phyloP scores from a whole-genome alignment of 257 asterid species.

The Scutellaria baicalensis region DNA sequence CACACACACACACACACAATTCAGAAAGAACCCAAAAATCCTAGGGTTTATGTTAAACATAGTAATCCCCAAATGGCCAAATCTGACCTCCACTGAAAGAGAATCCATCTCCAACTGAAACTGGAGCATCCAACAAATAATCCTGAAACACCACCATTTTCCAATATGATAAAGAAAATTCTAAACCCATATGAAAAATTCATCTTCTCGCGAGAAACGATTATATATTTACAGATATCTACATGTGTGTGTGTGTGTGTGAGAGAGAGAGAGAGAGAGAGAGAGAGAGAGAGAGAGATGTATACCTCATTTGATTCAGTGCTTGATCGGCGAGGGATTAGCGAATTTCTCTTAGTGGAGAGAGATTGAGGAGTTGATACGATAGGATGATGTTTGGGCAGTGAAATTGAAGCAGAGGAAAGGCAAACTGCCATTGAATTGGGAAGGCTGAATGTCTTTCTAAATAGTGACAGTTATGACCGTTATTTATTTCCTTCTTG shows the following conservation, averaged over 20 bases:
- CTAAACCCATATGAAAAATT: not conserved
- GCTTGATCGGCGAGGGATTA: slow-evolving; percentile 40
- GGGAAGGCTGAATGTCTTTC: not conserved
- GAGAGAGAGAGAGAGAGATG: not conserved
- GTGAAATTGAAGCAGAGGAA: slow-evolving; percentile 27
- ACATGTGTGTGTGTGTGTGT: no score
- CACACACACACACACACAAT: not conserved
- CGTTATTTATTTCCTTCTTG: slow-evolving; percentile 15
- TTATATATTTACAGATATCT: not conserved
- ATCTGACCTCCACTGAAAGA: slow-evolving; percentile 85
- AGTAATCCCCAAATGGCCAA: not conserved
- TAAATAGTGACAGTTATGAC: slow-evolving; percentile 28
- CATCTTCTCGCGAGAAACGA: not conserved
- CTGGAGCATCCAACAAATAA: slow-evolving; percentile 76
- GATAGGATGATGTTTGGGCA: slow-evolving; percentile 21
- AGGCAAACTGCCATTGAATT: slow-evolving; percentile 47
- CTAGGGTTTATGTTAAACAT: not conserved
- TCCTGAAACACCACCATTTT: slow-evolving; percentile 34
- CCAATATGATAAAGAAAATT: not conserved
- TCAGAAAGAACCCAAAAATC: not conserved
- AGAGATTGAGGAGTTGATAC: slow-evolving; percentile 15
- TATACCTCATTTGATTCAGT: slow-evolving; percentile 49
- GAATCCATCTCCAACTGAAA: slow-evolving; percentile 78
- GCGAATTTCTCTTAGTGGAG: slow-evolving; percentile 14
- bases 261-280: no score